These are phyloP conservation scores for Aspergillus spinulosporus DNA, from an alignment of 2,329 filamentous ascomycete species.

Conservation along the genomic window DNA sequence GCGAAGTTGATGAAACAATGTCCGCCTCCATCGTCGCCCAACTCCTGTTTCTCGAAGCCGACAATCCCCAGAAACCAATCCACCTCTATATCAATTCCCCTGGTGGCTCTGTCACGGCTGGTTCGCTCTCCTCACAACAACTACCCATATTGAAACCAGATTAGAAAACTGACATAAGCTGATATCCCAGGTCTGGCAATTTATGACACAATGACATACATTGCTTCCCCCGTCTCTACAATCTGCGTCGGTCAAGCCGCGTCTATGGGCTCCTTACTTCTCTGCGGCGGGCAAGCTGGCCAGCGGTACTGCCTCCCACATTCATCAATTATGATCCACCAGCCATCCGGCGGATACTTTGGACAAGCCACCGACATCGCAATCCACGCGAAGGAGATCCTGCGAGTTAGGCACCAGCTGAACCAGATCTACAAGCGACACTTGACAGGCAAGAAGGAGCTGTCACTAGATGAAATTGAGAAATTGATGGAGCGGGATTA, in stretches of 20 bases:
- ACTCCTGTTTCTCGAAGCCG: conserved; percentile 95
- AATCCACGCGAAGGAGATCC: conserved; percentile 96
- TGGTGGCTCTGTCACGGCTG: conserved; percentile 86
- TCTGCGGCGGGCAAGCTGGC: conserved; percentile 80
- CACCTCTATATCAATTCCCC: conserved; percentile 98
- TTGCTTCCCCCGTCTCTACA: conserved; percentile 86
- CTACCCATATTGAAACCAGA: not conserved
- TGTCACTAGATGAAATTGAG: conserved; percentile 79
- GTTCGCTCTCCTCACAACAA: conserved; percentile 34
- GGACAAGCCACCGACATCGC: conserved; percentile 78
- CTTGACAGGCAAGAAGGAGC: conserved; percentile 68
- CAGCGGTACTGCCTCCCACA: conserved; percentile 88
- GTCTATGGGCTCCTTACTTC: conserved; percentile 87
- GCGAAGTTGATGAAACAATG: conserved; percentile 82
- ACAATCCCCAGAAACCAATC: conserved; percentile 91
- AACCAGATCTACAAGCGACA: conserved; percentile 89
- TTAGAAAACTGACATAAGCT: not conserved
- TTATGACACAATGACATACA: conserved; percentile 99
- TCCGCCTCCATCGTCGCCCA: conserved; percentile 95
- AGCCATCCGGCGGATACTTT: conserved; percentile 75
- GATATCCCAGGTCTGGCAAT: conserved; percentile 63
- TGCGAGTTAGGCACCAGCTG: conserved; percentile 78
- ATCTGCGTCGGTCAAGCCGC: conserved; percentile 94
- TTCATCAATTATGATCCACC: conserved; percentile 94
- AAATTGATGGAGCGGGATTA: conserved; percentile 96